Evolutionary conservation across 2,329 filamentous ascomycete species (phyloP).

Genomic region (Trichoderma simmonsii): DNA sequence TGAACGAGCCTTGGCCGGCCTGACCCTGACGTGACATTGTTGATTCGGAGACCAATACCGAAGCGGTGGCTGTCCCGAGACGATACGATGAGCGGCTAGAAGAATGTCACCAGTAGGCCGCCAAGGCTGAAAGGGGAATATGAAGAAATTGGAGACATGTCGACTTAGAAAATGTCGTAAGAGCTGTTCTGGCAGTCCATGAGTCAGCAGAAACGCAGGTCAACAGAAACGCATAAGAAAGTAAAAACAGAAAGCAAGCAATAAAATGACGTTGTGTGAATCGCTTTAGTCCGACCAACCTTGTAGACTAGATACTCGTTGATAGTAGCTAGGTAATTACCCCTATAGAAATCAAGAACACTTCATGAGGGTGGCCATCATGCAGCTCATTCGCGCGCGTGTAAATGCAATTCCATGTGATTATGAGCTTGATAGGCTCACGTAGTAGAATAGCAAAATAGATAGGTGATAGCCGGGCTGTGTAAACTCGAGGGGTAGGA

Average conservation of each 20-base stretch:
- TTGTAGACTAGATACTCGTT: not conserved
- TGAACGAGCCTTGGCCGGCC: conserved; percentile 50
- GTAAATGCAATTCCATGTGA: not conserved
- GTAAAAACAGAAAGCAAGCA: conserved; percentile 16
- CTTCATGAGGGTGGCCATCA: not conserved
- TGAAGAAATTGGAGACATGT: not conserved
- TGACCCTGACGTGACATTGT: conserved; percentile 24
- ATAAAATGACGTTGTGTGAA: not conserved
- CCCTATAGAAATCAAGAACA: not conserved
- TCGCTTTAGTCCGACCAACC: not conserved
- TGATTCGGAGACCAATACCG: not conserved
- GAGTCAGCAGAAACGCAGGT: not conserved
- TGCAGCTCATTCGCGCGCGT: not conserved
- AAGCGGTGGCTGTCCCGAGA: not conserved
- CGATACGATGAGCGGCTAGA: not conserved
- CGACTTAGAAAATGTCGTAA: not conserved
- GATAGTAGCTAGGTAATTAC: not conserved
- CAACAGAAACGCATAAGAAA: not conserved
- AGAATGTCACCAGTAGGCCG: not conserved
- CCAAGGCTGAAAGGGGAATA: not conserved
- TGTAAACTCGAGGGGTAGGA: not conserved
- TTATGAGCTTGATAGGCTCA: not conserved
- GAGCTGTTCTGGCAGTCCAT: not conserved
- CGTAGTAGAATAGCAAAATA: not conserved
- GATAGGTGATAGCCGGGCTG: not conserved